Evolutionary conservation across 306 rosid species (phyloP).

Genomic region (Boehmeria nivea): DNA sequence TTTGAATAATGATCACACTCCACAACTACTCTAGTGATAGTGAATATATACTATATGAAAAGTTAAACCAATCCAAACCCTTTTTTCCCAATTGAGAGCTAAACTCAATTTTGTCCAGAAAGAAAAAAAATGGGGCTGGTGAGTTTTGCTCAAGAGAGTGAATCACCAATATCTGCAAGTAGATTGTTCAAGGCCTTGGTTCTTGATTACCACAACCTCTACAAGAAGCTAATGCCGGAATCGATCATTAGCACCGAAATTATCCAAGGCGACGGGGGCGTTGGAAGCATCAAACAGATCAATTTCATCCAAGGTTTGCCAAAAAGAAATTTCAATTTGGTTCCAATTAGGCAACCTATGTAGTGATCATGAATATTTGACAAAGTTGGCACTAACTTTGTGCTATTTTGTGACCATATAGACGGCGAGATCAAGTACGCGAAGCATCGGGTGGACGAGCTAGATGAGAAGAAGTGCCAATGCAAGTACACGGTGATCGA

Average conservation of each 20-base stretch:
- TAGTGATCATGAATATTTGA: too few species aligned
- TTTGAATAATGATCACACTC: background rate
- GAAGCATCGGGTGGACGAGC: background rate
- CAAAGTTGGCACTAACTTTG: too few species aligned
- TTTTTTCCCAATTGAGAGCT: background rate
- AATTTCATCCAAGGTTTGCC: background rate
- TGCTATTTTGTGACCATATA: too few species aligned
- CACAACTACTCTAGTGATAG: background rate
- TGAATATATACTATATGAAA: background rate
- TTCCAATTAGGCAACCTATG: too few species aligned
- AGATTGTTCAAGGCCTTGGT: slow-evolving; percentile 4
- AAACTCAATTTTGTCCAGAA: background rate
- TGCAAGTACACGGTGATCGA: background rate
- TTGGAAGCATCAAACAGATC: background rate
- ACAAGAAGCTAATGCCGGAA: background rate
- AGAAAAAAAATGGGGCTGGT: background rate
- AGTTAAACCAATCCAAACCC: background rate
- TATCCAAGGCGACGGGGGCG: background rate
- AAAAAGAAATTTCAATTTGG: too few species aligned
- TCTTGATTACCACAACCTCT: too few species aligned
- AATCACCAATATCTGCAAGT: background rate
- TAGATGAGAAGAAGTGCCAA: background rate
- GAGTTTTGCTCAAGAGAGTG: background rate
- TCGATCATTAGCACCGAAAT: background rate
- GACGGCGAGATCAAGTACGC: background rate